Base-by-base conservation (phyloP, 2,329 filamentous ascomycete genomes). In the Fusarium citri region DNA sequence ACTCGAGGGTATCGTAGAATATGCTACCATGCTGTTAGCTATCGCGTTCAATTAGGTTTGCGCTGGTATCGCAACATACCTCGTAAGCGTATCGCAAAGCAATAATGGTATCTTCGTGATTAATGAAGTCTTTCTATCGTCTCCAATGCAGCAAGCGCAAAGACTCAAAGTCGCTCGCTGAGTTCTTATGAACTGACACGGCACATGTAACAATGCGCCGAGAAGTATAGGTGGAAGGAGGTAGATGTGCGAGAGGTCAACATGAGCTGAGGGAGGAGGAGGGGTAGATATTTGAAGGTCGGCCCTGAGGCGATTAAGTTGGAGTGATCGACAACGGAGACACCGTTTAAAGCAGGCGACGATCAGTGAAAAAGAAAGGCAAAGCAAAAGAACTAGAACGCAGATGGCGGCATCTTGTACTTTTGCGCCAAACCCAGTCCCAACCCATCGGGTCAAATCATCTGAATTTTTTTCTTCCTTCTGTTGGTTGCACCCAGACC, bases 141-240 rank as follows among this genome's bases (percentile, higher is more conserved):
- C 82, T 78, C 83, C 81, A 48, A 50, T 76, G 73, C 74, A 87
- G 85, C 87, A 88, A 88, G 86, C 87, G 87, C 87, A 89, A 89
- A 89, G 87, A 89, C 87, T 86, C 79, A 74, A 89, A 89, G 87
- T 89, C 87, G 87, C 87, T 80, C 86, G 86, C 86, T 79, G 80
- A 71, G 59, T 71, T 76, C 72, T 79, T 85, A 86, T 79, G 74
- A 78, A 70, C 66, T 71, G 60, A 71, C 62, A 61, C 74, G 82
- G 82, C 83, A 81, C 84, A 86, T 86, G 71, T 71, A 79, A 51
- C 54, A 70, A 77, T 78, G 81, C 76, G 81, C 80, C 80, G 54
- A 49, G 37, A 77, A 72, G 26, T 61, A 57, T 46, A 30, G 55
- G 34, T 63, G 30, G 53, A 45, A 60, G 50, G 59, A 49, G 7